These are phyloP conservation scores for Suillus plorans DNA, from an alignment of 768 basidiomycete species.

Conservation along the genomic window DNA sequence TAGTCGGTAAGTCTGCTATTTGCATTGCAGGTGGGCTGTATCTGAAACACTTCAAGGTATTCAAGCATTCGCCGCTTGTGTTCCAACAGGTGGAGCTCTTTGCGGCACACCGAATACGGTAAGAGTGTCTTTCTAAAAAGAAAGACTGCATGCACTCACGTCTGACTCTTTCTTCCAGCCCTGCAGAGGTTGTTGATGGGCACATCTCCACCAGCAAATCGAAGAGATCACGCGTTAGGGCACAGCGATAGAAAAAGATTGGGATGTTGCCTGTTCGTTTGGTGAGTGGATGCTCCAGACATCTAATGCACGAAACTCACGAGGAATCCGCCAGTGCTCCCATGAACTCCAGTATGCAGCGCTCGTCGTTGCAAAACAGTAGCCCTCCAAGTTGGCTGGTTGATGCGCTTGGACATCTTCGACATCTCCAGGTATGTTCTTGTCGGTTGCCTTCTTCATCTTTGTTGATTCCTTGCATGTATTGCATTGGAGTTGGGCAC, in stretches of 20 bases:
- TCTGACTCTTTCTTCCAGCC: conserved; percentile 23
- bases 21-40: background rate
- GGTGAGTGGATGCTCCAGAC: too few species aligned
- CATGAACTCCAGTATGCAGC: too few species aligned
- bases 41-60: conserved; percentile 14
- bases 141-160: conserved; percentile 11
- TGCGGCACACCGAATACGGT: background rate
- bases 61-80: conserved; percentile 3
- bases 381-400: too few species aligned
- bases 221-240: conserved; percentile 21
- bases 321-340: too few species aligned
- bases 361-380: too few species aligned
- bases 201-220: conserved; percentile 24
- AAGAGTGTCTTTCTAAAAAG: too few species aligned
- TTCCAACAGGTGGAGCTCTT: conserved; percentile 25
- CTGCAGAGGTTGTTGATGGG: conserved; percentile 16
- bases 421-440: too few species aligned
- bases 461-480: background rate
- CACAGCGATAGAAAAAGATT: conserved; percentile 18
- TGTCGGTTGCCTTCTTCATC: too few species aligned
- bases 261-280: conserved; percentile 15
- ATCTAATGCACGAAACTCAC: too few species aligned
- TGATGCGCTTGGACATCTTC: too few species aligned
- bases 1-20: background rate
- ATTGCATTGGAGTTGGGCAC: background rate